Base-by-base conservation (phyloP, 2,329 filamentous ascomycete species). In the Thermomyces lanuginosus region DNA sequence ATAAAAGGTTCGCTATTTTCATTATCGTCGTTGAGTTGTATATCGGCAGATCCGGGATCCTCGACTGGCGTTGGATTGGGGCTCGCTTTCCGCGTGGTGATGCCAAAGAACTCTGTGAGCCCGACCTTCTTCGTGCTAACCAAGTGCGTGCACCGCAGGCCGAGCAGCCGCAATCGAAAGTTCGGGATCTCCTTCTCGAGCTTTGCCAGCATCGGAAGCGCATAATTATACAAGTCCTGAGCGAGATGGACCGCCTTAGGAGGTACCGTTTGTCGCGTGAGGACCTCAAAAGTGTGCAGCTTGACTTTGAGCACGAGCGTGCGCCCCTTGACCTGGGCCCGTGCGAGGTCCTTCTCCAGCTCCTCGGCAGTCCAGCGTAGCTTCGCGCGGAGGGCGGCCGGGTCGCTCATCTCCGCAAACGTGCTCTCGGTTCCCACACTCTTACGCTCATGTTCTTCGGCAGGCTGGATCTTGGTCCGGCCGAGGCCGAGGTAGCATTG, bases 391-490 rank as follows among this genome's bases (percentile, higher is more conserved):
- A 95, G 59, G 31, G 75, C 67, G 1, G 56, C 51, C 8, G 74
- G 69, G 28, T 76, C 72, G 2, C 68, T 69, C 43, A 92, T 71
- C 25, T 93, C 84, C 20, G 67, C 61, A 42, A 98, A 98, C 0
- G 86, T 95, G 35, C 76, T 78, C 51, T 98, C 89, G 0, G 84
- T 93, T 10, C 89, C 86, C 1, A 95, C 78, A 37, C 81, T 91
- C 49, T 95, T 95, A 9, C 89, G 70, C 46, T 92, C 82, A 38
- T 83, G 82, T 30, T 86, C 82, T 41, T 91, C 83, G 0, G 79
- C 78, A 0, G 84, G 86, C 32, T 86, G 77, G 3, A 95, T 69
- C 21, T 68, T 70, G 0, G 86, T 95, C 16, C 84, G 66, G 1
- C 89, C 89, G 0, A 95, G 63, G 1, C 89, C 89, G 0, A 95